Evolutionary conservation across 1,284 basidiomycete species (phyloP).

Genomic region (Leccinum subrobustum): DNA sequence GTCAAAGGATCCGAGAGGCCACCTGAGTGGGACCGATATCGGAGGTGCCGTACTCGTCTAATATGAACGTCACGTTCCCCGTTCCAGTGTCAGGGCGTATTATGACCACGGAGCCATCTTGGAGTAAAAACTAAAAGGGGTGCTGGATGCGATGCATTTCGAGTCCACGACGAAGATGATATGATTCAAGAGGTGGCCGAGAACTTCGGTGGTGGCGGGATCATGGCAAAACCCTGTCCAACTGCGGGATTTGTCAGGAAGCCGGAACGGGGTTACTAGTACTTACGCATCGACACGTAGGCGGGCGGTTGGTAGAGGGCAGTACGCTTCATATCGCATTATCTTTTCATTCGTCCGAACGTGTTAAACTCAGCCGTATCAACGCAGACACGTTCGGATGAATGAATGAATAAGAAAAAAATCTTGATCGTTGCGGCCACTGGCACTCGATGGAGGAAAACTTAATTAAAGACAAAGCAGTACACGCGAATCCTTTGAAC

Average conservation of each 20-base stretch:
- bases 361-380: slow-evolving; percentile 1
- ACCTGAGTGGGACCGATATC: not conserved
- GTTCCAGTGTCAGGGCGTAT: not conserved
- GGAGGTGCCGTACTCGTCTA: not conserved
- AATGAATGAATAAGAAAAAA: slow-evolving; percentile 12
- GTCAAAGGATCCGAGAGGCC: slow-evolving; percentile 12
- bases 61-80: slow-evolving; percentile 1
- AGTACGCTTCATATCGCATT: slow-evolving; percentile 10
- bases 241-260: not conserved
- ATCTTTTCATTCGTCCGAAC: not conserved
- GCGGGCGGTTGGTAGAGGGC: slow-evolving; percentile 7
- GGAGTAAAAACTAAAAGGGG: slow-evolving; percentile 2
- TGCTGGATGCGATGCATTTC: not conserved
- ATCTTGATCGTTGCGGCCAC: not conserved
- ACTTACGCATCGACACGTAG: not conserved
- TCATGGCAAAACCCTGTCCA: slow-evolving; percentile 11
- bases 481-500: not conserved
- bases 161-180: not conserved
- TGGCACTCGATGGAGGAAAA: not conserved
- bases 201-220: not conserved
- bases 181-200: not conserved
- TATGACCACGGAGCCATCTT: slow-evolving; percentile 1
- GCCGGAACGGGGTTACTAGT: slow-evolving; percentile 11
- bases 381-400: not conserved
- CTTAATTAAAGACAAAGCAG: not conserved